Percentiles rank a stretch among this genome's conserved stretches.
phyloP scores from a whole-genome alignment of 116 monocot genomes.

The Trichopus zeylanicus region DNA sequence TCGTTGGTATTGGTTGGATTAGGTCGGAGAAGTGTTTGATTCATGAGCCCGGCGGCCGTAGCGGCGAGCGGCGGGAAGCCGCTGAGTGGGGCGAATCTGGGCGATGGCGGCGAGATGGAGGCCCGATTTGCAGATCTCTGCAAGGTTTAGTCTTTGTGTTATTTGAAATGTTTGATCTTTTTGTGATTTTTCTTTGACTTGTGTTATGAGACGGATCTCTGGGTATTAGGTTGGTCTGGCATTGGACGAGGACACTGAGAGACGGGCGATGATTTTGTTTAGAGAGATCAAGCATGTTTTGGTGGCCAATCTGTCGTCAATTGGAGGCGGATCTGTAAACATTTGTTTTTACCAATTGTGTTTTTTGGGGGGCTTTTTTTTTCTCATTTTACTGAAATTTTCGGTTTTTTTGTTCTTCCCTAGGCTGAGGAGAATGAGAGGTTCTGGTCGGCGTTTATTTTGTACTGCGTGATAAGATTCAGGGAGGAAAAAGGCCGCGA shows the following conservation, averaged over 20 bases:
- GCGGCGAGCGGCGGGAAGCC: conserved; percentile 5
- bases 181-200: background rate
- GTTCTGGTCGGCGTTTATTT: conserved; percentile 55
- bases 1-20: background rate
- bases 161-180: background rate
- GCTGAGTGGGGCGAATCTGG: conserved; percentile 12
- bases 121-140: conserved; percentile 50
- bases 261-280: conserved; percentile 35
- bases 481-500: conserved; percentile 21
- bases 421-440: conserved; percentile 35
- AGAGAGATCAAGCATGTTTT: conserved; percentile 37
- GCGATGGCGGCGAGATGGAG: conserved; percentile 21
- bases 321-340: conserved; percentile 56
- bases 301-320: conserved; percentile 24
- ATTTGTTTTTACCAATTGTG: background rate
- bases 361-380: background rate
- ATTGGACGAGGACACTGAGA: conserved; percentile 27
- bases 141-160: conserved; percentile 34
- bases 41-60: conserved; percentile 23
- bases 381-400: background rate
- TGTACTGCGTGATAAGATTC: conserved; percentile 62
- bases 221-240: conserved; percentile 24
- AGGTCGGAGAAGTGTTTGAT: background rate
- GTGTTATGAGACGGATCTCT: background rate
- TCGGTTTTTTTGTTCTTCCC: background rate